A percentile compares a stretch with the other conserved stretches of the same genome.
Conservation (phyloP, 2,329 filamentous ascomycete species). For the Fusarium camptoceras region DNA sequence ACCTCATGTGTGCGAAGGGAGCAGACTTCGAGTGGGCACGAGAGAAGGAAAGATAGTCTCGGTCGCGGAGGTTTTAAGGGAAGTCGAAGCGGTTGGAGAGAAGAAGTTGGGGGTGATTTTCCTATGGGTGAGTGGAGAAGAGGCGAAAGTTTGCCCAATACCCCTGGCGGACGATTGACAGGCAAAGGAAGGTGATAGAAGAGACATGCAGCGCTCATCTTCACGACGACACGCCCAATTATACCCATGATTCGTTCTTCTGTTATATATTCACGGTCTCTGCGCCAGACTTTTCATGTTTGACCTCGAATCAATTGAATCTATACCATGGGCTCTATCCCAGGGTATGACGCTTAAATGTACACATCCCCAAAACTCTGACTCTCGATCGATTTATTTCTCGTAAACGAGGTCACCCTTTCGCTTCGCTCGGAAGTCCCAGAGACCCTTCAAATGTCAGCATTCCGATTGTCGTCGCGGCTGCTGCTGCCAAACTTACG, state of each 20-base stretch:
- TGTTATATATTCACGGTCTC: slow-evolving; percentile 23
- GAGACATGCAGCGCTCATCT: slow-evolving; percentile 3
- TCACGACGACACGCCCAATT: slow-evolving; percentile 35
- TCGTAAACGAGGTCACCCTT: slow-evolving; percentile 86
- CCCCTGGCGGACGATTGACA: slow-evolving; percentile 50
- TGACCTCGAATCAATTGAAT: slow-evolving; percentile 36
- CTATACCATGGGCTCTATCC: slow-evolving; percentile 46
- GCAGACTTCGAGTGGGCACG: slow-evolving; percentile 33
- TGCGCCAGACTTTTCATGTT: slow-evolving; percentile 7
- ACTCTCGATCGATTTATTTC: slow-evolving; percentile 63
- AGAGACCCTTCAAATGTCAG: slow-evolving; percentile 77
- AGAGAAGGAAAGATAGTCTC: slow-evolving; percentile 46
- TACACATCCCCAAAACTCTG: slow-evolving; percentile 52
- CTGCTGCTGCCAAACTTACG: slow-evolving; percentile 67
- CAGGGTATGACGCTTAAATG: slow-evolving; percentile 52
- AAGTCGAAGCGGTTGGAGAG: slow-evolving; percentile 55
- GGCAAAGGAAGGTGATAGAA: slow-evolving; percentile 49
- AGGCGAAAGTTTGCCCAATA: slow-evolving; percentile 71
- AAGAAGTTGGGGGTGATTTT: slow-evolving; percentile 53
- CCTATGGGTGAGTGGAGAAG: slow-evolving; percentile 73
- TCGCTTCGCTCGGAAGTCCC: slow-evolving; percentile 85
- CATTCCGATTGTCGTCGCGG: not conserved
- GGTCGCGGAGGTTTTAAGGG: slow-evolving; percentile 53
- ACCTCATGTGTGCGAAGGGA: slow-evolving; percentile 56
- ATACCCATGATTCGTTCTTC: slow-evolving; percentile 45